These are phyloP conservation scores for Crithidia expoeki DNA, from an alignment of 208 protist species.

Conservation along the genomic window DNA sequence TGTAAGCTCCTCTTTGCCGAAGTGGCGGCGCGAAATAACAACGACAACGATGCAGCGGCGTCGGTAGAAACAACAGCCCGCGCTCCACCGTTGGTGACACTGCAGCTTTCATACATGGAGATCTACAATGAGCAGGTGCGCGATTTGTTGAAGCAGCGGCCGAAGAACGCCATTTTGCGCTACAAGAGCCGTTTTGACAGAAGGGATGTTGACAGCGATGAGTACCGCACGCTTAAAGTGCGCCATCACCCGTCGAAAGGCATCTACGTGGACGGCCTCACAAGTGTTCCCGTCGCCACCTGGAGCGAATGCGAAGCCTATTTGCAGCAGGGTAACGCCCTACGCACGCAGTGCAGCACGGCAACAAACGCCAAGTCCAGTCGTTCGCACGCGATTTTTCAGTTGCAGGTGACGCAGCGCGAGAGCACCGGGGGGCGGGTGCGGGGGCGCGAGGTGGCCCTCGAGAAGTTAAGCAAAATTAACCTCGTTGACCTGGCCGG, in stretches of 20 bases:
- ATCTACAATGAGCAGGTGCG: constrained; percentile 89
- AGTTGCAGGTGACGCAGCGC: constrained; percentile 80
- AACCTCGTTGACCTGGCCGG: constrained; percentile 87
- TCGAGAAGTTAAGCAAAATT: constrained; percentile 57
- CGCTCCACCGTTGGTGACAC: background rate
- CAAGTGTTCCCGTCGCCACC: constrained; percentile 61
- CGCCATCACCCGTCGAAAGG: constrained; percentile 69
- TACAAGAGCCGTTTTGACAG: constrained; percentile 68
- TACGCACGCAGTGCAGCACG: constrained; percentile 77
- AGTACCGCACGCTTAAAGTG: constrained; percentile 68
- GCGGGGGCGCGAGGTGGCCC: constrained; percentile 67
- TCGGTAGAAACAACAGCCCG: background rate
- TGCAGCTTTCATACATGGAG: constrained; percentile 86
- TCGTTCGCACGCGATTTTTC: constrained; percentile 96
- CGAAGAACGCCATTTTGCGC: constrained; percentile 55
- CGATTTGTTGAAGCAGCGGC: constrained; percentile 76
- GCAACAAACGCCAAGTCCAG: constrained; percentile 91
- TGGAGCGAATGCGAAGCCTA: constrained; percentile 70
- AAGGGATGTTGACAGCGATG: constrained; percentile 50
- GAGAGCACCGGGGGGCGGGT: constrained; percentile 60
- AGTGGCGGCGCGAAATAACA: constrained; percentile 18
- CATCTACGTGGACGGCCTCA: constrained; percentile 83
- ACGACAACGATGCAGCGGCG: constrained; percentile 14
- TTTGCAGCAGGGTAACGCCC: constrained; percentile 70
- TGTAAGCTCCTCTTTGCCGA: constrained; percentile 60